These are phyloP conservation scores for Phoenix roebelenii DNA, from an alignment of 176 grass and related monocot species.

Conservation along the genomic window DNA sequence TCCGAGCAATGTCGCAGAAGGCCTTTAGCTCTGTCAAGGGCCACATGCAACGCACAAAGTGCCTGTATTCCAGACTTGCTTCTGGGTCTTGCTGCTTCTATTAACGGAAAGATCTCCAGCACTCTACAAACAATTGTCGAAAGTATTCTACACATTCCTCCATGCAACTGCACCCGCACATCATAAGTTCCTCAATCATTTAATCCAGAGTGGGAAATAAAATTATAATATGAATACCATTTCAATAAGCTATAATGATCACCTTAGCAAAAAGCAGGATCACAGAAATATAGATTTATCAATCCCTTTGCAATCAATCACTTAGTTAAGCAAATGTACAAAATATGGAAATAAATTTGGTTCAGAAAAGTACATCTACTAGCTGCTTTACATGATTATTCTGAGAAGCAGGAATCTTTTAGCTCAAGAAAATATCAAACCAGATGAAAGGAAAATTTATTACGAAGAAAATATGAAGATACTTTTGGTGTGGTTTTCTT, in stretches of 20 bases:
- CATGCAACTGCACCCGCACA: slow-evolving; percentile 53
- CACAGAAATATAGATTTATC: too few species aligned
- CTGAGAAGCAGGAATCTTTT: too few species aligned
- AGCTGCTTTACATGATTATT: too few species aligned
- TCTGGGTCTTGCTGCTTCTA: slow-evolving; percentile 93
- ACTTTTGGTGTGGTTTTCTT: too few species aligned
- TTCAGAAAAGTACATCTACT: too few species aligned
- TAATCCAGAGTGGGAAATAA: not conserved
- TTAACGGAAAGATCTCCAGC: slow-evolving; percentile 67
- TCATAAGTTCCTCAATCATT: slow-evolving; percentile 10
- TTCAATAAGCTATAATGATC: not conserved
- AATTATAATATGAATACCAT: not conserved
- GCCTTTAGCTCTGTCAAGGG: slow-evolving; percentile 79
- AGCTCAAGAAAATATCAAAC: too few species aligned
- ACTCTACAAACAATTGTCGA: slow-evolving; percentile 64
- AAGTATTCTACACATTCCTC: slow-evolving; percentile 60
- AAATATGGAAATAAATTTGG: too few species aligned
- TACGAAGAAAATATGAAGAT: too few species aligned
- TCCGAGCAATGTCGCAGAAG: slow-evolving; percentile 91
- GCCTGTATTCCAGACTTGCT: slow-evolving; percentile 94
- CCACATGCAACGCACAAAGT: slow-evolving; percentile 75
- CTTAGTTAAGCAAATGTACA: too few species aligned
- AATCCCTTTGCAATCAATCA: too few species aligned
- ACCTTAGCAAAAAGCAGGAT: too few species aligned
- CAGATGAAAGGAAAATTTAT: too few species aligned